Percentiles rank a stretch among this genome's conserved stretches.
phyloP scores from a whole-genome alignment of 1,284 basidiomycete genomes.

The Garcileccinum viscosum region DNA sequence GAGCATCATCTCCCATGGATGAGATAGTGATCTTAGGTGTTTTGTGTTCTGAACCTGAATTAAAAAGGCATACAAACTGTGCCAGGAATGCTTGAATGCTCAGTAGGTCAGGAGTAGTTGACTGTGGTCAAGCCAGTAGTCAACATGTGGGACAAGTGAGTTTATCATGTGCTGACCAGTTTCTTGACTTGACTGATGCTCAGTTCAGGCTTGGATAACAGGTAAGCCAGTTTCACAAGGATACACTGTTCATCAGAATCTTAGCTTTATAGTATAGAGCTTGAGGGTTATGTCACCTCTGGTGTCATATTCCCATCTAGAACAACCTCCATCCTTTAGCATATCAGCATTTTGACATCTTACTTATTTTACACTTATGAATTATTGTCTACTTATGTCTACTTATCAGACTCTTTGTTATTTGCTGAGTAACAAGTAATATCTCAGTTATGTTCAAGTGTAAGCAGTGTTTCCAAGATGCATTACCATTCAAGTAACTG shows the following conservation, averaged over 20 bases:
- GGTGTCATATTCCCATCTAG: conserved; percentile 92
- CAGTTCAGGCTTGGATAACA: conserved; percentile 86
- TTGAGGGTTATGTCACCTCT: conserved; percentile 60
- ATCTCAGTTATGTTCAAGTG: no score
- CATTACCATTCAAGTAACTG: no score
- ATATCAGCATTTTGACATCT: no score
- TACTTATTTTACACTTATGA: no score
- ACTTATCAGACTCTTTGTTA: no score
- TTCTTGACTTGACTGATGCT: conserved; percentile 71
- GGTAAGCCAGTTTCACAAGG: conserved; percentile 86
- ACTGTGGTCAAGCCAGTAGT: conserved; percentile 48
- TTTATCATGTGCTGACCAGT: conserved; percentile 87
- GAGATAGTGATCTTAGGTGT: conserved; percentile 53
- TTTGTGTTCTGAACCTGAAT: conserved; percentile 42
- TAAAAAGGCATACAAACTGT: conserved; percentile 70
- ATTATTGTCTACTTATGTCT: no score
- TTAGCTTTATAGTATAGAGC: conserved; percentile 13
- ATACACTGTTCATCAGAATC: conserved; percentile 64
- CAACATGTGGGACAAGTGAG: conserved; percentile 62
- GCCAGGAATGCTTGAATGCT: conserved; percentile 68
- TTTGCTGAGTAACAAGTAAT: no score
- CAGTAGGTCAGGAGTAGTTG: conserved; percentile 59
- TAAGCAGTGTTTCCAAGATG: no score
- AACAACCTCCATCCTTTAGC: conserved; percentile 76
- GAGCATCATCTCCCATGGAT: conserved; percentile 42